Evolutionary conservation across 2,329 filamentous ascomycete genomes (phyloP), one percentile per base, ranked within the genome.

Genomic region (Calonectria naviculata): DNA sequence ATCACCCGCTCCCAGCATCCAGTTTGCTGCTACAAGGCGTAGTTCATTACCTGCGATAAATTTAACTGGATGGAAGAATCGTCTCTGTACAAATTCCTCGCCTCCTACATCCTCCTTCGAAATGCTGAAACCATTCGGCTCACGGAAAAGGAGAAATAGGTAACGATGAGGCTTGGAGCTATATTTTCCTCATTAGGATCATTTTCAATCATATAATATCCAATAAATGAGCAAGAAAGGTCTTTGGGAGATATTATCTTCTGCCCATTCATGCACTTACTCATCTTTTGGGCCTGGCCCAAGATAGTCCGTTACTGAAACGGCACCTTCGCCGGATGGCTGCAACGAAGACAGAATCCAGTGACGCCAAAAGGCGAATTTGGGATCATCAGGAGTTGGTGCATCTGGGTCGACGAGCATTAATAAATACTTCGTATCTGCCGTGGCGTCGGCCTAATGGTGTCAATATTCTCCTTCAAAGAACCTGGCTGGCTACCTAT

Each of bases 321-420:
- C 75, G 13, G 73, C 73, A 1, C 73, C 75, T 2, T 67, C 74
- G 29, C 73, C 68, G 49, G 78, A 44, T 2, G 84, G 81, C 67
- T 80, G 81, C 62, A 87, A 54, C 0, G 85, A 84, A 5, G 82
- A 78, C 0, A 89, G 77, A 29, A 90, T 82, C 86, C 87, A 89
- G 74, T 90, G 88, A 24, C 88, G 81, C 87, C 87, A 89, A 75
- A 87, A 89, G 0, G 87, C 85, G 75, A 88, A 89, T 74, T 87
- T 89, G 7, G 87, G 87, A 62, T 89, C 86, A 41, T 87, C 86
- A 0, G 88, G 88, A 0, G 87, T 89, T 0, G 88, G 88, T 24
- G 88, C 88, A 70, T 89, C 88, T 0, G 88, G 87, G 67, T 89
- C 88, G 26, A 89, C 82, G 46, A 90, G 81, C 72, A 89, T 80